These are phyloP conservation scores for Suillus tomentosus DNA, from an alignment of 768 basidiomycete species.

Conservation along the genomic window DNA sequence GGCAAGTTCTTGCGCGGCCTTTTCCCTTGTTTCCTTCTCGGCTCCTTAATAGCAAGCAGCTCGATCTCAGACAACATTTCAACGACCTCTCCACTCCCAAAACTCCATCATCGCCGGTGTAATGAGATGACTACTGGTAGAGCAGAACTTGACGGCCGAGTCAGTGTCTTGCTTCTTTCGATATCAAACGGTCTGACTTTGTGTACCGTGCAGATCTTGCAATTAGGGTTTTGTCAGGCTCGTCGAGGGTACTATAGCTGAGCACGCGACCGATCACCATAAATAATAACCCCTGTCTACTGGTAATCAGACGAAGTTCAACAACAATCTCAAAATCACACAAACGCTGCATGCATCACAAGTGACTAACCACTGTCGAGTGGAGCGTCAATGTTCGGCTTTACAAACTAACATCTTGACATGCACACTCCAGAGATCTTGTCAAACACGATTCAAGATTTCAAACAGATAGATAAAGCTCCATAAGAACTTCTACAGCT, in stretches of 20 bases:
- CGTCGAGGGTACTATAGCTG: too few relatives aligned
- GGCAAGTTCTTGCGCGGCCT: conserved; percentile 30
- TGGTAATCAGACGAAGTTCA: background rate
- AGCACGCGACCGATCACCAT: too few relatives aligned
- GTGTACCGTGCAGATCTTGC: too few relatives aligned
- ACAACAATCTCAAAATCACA: background rate
- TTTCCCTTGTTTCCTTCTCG: too few relatives aligned
- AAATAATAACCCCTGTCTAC: background rate
- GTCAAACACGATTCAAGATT: background rate
- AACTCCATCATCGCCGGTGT: conserved; percentile 41
- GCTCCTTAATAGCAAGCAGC: conserved; percentile 9
- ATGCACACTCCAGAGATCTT: too few relatives aligned
- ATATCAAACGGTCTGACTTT: too few relatives aligned
- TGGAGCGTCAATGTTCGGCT: background rate
- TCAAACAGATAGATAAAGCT: background rate
- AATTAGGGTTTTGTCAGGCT: too few relatives aligned
- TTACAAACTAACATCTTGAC: background rate
- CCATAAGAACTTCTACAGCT: background rate
- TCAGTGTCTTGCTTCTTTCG: conserved; percentile 23
- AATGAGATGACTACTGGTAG: too few relatives aligned
- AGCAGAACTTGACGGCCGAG: too few relatives aligned
- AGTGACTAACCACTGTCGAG: too few relatives aligned
- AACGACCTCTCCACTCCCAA: conserved; percentile 55
- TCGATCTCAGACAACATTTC: conserved; percentile 55
- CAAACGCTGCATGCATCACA: too few relatives aligned